Percentiles rank a stretch among this genome's conserved stretches.
phyloP scores from a whole-genome alignment of 805 yeast species.

The Candida lessepsii region DNA sequence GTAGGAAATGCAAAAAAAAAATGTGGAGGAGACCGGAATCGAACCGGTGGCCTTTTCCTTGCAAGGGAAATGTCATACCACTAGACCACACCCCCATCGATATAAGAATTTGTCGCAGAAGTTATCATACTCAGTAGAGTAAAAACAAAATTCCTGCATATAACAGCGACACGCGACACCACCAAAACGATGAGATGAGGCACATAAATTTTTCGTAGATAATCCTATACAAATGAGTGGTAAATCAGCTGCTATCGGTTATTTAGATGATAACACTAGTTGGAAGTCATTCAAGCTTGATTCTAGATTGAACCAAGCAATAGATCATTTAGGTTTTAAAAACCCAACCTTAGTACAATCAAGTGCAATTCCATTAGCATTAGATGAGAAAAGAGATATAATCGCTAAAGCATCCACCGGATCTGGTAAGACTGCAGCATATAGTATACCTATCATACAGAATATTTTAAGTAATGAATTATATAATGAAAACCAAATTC shows the following conservation, averaged over 20 bases:
- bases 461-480: slow-evolving; percentile 50
- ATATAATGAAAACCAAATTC: slow-evolving; percentile 29
- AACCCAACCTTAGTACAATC: slow-evolving; percentile 91
- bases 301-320: slow-evolving; percentile 79
- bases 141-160: no score
- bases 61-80: slow-evolving; percentile 83
- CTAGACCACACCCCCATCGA: slow-evolving; percentile 77
- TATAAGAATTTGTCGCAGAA: no score
- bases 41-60: slow-evolving; percentile 78
- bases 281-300: slow-evolving; percentile 83
- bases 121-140: no score
- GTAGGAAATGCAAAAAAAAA: slow-evolving; percentile 21
- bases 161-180: no score
- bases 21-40: slow-evolving; percentile 72
- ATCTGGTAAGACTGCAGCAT: slow-evolving; percentile 93
- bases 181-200: slow-evolving; percentile 12
- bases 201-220: slow-evolving; percentile 6
- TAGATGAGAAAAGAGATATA: slow-evolving; percentile 86
- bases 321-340: slow-evolving; percentile 72
- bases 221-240: slow-evolving; percentile 8
- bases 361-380: slow-evolving; percentile 86
- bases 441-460: slow-evolving; percentile 82
- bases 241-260: slow-evolving; percentile 61
- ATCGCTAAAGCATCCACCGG: slow-evolving; percentile 95
- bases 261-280: slow-evolving; percentile 64